Conservation (phyloP, 257 asterid genomes). For the Buddleja alternifolia region DNA sequence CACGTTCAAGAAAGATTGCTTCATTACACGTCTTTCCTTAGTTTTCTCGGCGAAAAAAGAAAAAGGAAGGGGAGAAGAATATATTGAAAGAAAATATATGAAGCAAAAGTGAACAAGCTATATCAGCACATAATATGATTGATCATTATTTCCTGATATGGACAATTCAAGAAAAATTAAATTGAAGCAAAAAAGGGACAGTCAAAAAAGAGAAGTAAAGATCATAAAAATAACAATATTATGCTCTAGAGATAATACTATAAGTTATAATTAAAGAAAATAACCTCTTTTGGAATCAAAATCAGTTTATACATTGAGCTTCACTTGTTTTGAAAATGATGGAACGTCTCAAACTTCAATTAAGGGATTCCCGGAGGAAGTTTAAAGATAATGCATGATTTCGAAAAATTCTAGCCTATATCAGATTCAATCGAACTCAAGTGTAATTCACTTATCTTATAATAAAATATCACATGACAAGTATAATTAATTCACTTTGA, state of each 20-base stretch:
- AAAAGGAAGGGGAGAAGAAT: too few relatives aligned
- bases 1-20: too few relatives aligned
- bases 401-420: too few relatives aligned
- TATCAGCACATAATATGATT: neutral
- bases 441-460: too few relatives aligned
- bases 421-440: too few relatives aligned
- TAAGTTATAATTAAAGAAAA: neutral
- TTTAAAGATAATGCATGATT: slow-evolving; percentile 1
- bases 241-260: neutral
- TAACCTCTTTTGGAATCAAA: slow-evolving; percentile 15
- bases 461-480: too few relatives aligned
- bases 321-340: slow-evolving; percentile 16
- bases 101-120: too few relatives aligned
- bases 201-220: slow-evolving; percentile 4
- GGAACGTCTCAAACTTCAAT: neutral
- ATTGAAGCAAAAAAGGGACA: slow-evolving; percentile 5
- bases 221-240: neutral
- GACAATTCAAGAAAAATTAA: slow-evolving; percentile 24
- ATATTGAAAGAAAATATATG: too few relatives aligned
- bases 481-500: too few relatives aligned
- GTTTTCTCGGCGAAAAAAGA: too few relatives aligned
- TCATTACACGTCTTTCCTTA: too few relatives aligned
- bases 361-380: slow-evolving; percentile 6
- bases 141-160: neutral
- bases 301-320: neutral